Evolutionary conservation across 2,329 filamentous ascomycete species (phyloP).

Genomic region (Cladobotryum mycophilum): DNA sequence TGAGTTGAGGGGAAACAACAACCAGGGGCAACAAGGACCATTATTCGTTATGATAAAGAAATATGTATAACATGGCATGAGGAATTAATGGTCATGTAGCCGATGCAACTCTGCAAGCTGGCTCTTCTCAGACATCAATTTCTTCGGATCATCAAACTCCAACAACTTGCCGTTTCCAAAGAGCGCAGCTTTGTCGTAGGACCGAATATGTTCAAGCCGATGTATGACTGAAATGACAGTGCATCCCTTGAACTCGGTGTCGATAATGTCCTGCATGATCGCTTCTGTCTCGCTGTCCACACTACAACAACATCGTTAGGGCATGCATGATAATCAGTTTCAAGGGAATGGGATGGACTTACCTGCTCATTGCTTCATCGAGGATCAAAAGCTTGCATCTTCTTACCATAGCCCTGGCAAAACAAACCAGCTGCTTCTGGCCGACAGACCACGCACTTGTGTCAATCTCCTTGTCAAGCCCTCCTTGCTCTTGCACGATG

Average conservation of each 20-base stretch:
- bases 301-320: constrained; percentile 10
- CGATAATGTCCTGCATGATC: constrained; percentile 28
- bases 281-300: constrained; percentile 28
- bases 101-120: constrained; percentile 6
- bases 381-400: constrained; percentile 29
- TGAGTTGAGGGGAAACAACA: too few species aligned
- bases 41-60: too few species aligned
- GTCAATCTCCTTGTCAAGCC: constrained; percentile 29
- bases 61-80: too few species aligned
- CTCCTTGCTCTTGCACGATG: constrained; percentile 32
- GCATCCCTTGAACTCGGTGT: constrained; percentile 30
- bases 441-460: constrained; percentile 31
- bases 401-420: constrained; percentile 30
- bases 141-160: constrained; percentile 9
- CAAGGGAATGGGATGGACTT: constrained; percentile 9
- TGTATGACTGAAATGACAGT: constrained; percentile 45
- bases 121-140: constrained; percentile 17
- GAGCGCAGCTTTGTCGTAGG: constrained; percentile 40
- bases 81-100: not conserved
- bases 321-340: not conserved
- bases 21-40: too few species aligned
- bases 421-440: constrained; percentile 39
- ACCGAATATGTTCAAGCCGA: constrained; percentile 25
- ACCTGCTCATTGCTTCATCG: constrained; percentile 33
- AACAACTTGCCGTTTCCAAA: constrained; percentile 42